These are phyloP conservation scores for Chalara sp. DNA, from an alignment of 2,329 filamentous ascomycete genomes.

Conservation along the genomic window DNA sequence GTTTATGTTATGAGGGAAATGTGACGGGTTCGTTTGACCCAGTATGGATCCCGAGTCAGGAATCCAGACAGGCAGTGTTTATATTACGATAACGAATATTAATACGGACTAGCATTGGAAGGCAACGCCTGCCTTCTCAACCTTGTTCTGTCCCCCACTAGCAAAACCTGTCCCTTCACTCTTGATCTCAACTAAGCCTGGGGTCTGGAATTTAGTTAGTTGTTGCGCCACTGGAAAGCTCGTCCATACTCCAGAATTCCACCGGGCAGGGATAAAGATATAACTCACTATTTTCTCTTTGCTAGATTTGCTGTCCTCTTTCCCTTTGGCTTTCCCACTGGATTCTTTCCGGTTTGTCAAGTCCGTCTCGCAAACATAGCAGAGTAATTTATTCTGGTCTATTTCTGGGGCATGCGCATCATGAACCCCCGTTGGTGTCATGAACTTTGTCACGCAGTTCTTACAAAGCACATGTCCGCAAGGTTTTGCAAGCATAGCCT, in stretches of 20 bases:
- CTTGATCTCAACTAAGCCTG: slow-evolving; percentile 54
- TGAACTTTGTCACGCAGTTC: slow-evolving; percentile 77
- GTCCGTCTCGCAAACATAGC: slow-evolving; percentile 82
- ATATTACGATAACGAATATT: background rate
- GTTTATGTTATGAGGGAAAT: too few species aligned
- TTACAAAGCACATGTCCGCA: slow-evolving; percentile 91
- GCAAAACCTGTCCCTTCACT: background rate
- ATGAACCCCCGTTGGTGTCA: slow-evolving; percentile 49
- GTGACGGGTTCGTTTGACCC: too few species aligned
- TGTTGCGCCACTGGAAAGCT: background rate
- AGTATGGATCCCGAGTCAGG: too few species aligned
- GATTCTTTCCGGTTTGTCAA: slow-evolving; percentile 43
- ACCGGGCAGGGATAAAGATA: background rate
- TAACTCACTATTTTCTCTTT: slow-evolving; percentile 44
- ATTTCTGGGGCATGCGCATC: slow-evolving; percentile 53
- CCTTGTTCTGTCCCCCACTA: background rate
- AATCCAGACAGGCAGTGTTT: too few species aligned
- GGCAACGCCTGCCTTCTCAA: background rate
- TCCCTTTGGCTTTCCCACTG: slow-evolving; percentile 35
- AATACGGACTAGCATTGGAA: background rate
- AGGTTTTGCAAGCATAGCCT: slow-evolving; percentile 74
- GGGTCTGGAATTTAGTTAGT: slow-evolving; percentile 29
- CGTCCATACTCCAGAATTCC: background rate
- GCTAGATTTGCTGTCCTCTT: slow-evolving; percentile 36
- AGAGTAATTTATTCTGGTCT: slow-evolving; percentile 49